Evolutionary conservation across 176 grass and related monocot species (phyloP).

Genomic region (Dactylis glomerata): DNA sequence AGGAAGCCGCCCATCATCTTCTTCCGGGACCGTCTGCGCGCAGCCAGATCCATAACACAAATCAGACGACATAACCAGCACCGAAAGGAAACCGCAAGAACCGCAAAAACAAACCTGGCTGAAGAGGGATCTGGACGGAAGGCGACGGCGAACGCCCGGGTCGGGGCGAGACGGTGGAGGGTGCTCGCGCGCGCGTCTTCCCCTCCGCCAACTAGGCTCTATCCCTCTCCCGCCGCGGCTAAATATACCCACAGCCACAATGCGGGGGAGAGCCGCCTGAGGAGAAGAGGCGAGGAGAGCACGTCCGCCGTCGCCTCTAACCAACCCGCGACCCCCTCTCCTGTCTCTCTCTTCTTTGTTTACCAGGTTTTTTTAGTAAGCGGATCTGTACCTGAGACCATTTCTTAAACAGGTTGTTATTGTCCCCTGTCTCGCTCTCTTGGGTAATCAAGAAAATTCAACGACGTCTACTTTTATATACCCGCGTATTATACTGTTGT

Average conservation of each 20-base stretch:
- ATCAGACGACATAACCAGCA: conserved; percentile 20
- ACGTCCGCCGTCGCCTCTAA: conserved; percentile 48
- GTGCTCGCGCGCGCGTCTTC: neutral
- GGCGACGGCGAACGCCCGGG: neutral
- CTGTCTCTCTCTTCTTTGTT: neutral
- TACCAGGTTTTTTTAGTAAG: neutral
- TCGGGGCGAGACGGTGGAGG: conserved; percentile 15
- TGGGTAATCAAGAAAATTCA: neutral
- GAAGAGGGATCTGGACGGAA: conserved; percentile 36
- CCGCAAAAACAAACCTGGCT: neutral
- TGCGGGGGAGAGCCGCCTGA: neutral
- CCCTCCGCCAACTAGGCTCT: neutral
- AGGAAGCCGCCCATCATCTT: conserved; percentile 87
- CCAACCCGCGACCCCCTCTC: neutral
- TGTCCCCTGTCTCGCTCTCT: neutral
- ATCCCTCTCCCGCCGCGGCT: neutral
- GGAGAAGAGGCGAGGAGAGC: conserved; percentile 44
- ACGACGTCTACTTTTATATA: neutral
- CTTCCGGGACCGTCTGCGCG: conserved; percentile 15
- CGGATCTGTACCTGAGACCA: neutral
- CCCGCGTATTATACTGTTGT: neutral
- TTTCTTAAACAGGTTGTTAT: conserved; percentile 20
- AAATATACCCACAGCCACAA: conserved; percentile 45
- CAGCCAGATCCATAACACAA: conserved; percentile 38
- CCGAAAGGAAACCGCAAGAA: neutral